Evolutionary conservation across 2,329 filamentous ascomycete species (phyloP).

Genomic region (Hypoxylon rubiginosum): DNA sequence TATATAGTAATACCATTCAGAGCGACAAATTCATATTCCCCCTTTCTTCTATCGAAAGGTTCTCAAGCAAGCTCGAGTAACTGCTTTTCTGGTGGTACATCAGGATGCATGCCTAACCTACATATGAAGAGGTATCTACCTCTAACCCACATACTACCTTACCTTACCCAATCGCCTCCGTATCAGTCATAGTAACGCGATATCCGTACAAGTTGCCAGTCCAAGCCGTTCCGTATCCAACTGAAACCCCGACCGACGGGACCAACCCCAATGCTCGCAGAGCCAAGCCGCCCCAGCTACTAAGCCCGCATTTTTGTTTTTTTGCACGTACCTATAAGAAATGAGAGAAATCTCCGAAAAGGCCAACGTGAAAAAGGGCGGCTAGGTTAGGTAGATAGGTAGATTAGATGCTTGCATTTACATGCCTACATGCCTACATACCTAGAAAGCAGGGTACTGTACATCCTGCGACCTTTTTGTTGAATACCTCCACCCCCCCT

Average conservation of each 20-base stretch:
- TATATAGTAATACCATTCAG: background rate
- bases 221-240: background rate
- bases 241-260: background rate
- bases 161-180: background rate
- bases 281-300: background rate
- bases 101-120: background rate
- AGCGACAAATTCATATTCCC: background rate
- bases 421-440: background rate
- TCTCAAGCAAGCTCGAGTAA: background rate
- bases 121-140: background rate
- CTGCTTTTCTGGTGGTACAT: background rate
- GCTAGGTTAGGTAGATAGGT: background rate
- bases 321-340: constrained; percentile 16
- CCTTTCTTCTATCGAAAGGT: background rate
- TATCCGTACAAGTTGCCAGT: background rate
- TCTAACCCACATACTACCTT: background rate
- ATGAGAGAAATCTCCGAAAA: constrained; percentile 32
- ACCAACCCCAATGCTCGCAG: background rate
- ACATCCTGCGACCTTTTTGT: too few species aligned
- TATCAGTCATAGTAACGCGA: background rate
- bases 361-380: background rate
- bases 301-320: background rate
- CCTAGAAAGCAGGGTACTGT: too few species aligned
- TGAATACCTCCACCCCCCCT: background rate
- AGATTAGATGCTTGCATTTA: background rate